A percentile compares a stretch with the other conserved stretches of the same genome.
These are phyloP conservation scores for Basidiobolus heterosporus DNA, from an alignment of 371 early-diverging fungal genomes.

Conservation along the genomic window DNA sequence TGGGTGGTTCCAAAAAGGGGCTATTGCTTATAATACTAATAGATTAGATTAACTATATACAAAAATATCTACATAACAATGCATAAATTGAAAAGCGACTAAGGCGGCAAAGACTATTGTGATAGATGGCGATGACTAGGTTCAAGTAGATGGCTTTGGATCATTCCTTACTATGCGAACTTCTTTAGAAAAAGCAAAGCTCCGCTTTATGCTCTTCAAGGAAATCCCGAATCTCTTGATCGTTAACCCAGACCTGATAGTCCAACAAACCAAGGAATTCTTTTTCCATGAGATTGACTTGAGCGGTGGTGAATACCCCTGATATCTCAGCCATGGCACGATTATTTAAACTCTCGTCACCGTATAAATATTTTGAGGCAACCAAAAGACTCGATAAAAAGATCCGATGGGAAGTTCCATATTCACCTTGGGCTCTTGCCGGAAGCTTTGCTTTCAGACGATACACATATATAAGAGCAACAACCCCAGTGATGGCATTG, in stretches of 20 bases:
- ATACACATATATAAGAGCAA: slow-evolving; percentile 43
- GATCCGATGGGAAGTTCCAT: slow-evolving; percentile 56
- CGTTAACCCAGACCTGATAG: slow-evolving; percentile 16
- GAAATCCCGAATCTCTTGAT: slow-evolving; percentile 3
- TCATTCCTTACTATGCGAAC: too few species aligned
- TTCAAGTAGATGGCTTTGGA: too few species aligned
- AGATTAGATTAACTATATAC: too few species aligned
- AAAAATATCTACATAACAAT: too few species aligned
- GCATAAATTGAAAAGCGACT: too few species aligned
- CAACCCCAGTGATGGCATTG: slow-evolving; percentile 4
- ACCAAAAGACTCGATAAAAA: slow-evolving; percentile 51
- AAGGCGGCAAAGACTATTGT: too few species aligned
- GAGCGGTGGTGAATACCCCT: slow-evolving; percentile 35
- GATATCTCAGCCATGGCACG: slow-evolving; percentile 40
- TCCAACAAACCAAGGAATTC: slow-evolving; percentile 36
- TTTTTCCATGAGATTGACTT: slow-evolving; percentile 51
- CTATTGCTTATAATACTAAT: too few species aligned
- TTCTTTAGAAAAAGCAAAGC: neutral
- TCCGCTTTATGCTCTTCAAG: slow-evolving; percentile 4
- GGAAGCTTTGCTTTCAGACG: slow-evolving; percentile 45
- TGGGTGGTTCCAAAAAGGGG: too few species aligned
- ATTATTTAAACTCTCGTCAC: slow-evolving; percentile 41
- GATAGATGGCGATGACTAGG: too few species aligned
- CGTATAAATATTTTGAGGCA: slow-evolving; percentile 37
- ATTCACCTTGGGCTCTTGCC: slow-evolving; percentile 41